Base-by-base conservation (phyloP, 331 rosid species). In the Phaseolus coccineus region DNA sequence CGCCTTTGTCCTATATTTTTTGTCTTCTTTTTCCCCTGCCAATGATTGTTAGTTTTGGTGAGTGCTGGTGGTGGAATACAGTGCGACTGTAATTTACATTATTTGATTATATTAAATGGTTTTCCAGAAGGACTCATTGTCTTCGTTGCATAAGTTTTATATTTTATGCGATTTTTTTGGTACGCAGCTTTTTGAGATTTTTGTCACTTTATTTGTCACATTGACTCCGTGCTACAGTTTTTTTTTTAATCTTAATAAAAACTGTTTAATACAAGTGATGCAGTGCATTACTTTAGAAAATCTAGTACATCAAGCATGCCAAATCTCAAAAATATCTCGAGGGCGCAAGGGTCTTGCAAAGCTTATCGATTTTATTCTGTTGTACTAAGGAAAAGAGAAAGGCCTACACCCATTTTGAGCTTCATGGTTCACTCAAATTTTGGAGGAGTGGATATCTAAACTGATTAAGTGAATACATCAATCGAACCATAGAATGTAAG, bases 51-150 rank as follows among this genome's bases (percentile, higher is more conserved):
- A 84, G 90, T 59, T 80, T 84, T 85, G 72, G 83, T 59, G 85
- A 77, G 89, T 86, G 85, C 46, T 75, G 87, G 85, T 64, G 77
- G 88, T 80, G 90, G 88, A 77, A 66, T 73, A 77, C 87, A 70
- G 73, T 65, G 73, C 69, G 65, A 78, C 74, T 88, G 98, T 90
- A 88, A 85, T 88, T 80, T 76, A 86, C 84, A 71, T 28, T 76
- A 42, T 83, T 46, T 81, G 75, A 68, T 84, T 74, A 63, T 74
- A 81, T 89, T 79, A 77, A 82, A 80, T 81, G 86, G 85, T 86
- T 83, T 83, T 73, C 76, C 53, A 66, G 44, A 74, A 67, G 73
- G 46, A 48, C 74, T 47, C 52, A 4, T 37, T 47, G 42, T 68
- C 47, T 57, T 81, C 40, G 28, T 28, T 53, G 15, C 58, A 55